These are phyloP conservation scores for Petunia hybrid DNA, from an alignment of 305 asterid species.

Conservation along the genomic window DNA sequence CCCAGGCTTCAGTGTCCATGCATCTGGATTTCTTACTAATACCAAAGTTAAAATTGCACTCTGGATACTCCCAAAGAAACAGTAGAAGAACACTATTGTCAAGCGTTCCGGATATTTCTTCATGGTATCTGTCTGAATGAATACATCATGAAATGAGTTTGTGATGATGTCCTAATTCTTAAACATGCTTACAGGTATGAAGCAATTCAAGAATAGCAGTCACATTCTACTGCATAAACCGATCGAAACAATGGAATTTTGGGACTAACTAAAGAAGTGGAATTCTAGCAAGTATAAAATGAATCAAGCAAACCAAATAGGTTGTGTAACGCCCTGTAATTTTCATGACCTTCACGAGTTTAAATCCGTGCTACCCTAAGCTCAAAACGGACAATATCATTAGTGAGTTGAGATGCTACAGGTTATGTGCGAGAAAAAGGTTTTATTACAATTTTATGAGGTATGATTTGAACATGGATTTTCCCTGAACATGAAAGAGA, in stretches of 20 bases:
- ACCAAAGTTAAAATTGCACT: slow-evolving; percentile 36
- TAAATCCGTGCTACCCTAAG: too few relatives aligned
- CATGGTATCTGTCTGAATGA: slow-evolving; percentile 39
- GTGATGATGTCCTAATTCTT: not conserved
- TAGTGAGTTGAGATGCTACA: too few relatives aligned
- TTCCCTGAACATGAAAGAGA: not conserved
- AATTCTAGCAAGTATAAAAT: not conserved
- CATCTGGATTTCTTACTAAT: slow-evolving; percentile 30
- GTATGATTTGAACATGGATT: not conserved
- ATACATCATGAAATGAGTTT: not conserved
- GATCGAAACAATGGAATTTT: not conserved
- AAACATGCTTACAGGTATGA: not conserved
- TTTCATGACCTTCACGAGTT: too few relatives aligned
- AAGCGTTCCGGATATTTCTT: slow-evolving; percentile 41
- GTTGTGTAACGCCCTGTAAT: too few relatives aligned
- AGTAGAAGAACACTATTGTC: slow-evolving; percentile 42
- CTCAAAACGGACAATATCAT: too few relatives aligned
- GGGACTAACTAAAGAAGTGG: not conserved
- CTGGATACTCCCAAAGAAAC: slow-evolving; percentile 43
- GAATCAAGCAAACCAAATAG: not conserved
- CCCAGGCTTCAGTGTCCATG: slow-evolving; percentile 34
- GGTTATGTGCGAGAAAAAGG: not conserved
- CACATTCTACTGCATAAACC: not conserved
- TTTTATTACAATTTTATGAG: not conserved
- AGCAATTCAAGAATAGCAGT: not conserved